Evolutionary conservation across 495 filamentous ascomycete genomes (phyloP), one percentile per base, ranked within the genome.

Genomic region (Penicillium soppii): DNA sequence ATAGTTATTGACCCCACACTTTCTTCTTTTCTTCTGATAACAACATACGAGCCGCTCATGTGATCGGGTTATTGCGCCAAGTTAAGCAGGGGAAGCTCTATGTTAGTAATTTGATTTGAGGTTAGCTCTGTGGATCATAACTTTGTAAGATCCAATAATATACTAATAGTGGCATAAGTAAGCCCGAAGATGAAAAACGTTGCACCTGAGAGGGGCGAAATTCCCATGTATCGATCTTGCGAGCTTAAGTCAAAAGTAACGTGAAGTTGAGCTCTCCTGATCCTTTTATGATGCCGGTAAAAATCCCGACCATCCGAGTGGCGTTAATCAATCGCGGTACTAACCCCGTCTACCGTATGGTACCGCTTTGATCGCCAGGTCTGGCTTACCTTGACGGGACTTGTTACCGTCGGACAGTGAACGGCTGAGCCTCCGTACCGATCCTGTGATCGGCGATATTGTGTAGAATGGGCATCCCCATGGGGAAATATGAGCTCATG

Each of bases 371-470:
- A 38, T 33, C 35, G 20, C 21, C 33, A 15, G 26, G 16, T 13
- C 27, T 37, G 29, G 33, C 46, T 21, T n/a, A 25, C 16, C 23
- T 4, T 35, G 5, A 5, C 20, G 7, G 40, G 23, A 20, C 5
- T 16, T 30, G 4, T 30, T n/a, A 30, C 5, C 3, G 7, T 39
- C 21, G 22, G 46, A 12, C 46, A 36, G 32, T 32, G 19, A 41
- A 41, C 47, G 47, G 47, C 47, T 23, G 21, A 17, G 27, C 32
- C 40, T 45, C 50, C 23, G 38, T 54, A 25, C 61, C 61, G 61
- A 43, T 65, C 61, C 40, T 52, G 61, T 65, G 61, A 65, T 56
- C 61, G 61, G 61, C 26, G 36, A 3, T 13, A 33, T 13, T 40
- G 32, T 32, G 22, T 32, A 27, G 19, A 32, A n/a, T 32, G 29